Conservation (phyloP, 345 rosid species). For the Pistacia atlantica region DNA sequence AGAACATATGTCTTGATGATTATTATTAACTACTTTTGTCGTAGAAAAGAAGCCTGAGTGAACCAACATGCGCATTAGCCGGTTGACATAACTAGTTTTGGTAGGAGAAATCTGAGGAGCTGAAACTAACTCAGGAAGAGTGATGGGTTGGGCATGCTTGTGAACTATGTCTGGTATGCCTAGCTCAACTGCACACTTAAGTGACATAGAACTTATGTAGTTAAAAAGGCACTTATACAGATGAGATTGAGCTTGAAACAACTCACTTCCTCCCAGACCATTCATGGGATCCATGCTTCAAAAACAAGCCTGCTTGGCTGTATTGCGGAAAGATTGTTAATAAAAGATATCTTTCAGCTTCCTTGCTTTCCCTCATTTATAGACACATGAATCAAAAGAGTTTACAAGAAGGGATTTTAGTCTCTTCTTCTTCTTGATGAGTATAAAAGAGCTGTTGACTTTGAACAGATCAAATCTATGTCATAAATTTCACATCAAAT, state of each 20-base stretch:
- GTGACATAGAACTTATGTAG: constrained; percentile 48
- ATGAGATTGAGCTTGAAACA: constrained; percentile 43
- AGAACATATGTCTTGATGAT: constrained; percentile 26
- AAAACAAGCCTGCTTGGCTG: neutral
- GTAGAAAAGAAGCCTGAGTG: constrained; percentile 40
- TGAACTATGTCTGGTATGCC: constrained; percentile 50
- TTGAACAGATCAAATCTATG: too few relatives aligned
- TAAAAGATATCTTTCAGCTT: neutral
- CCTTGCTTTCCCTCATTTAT: too few relatives aligned
- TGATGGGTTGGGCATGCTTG: constrained; percentile 39
- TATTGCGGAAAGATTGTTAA: neutral
- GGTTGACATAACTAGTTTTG: constrained; percentile 22
- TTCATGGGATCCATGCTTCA: constrained; percentile 5
- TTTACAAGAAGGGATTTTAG: too few relatives aligned
- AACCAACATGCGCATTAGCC: constrained; percentile 51
- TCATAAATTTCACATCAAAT: too few relatives aligned
- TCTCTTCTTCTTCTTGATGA: too few relatives aligned
- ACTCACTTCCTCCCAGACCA: constrained; percentile 16
- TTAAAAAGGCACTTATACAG: constrained; percentile 24
- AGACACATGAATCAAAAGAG: too few relatives aligned
- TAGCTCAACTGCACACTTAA: constrained; percentile 47
- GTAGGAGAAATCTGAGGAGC: constrained; percentile 36
- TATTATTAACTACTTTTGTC: neutral
- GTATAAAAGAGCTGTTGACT: too few relatives aligned
- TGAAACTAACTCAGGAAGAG: constrained; percentile 39